A percentile compares a stretch with the other conserved stretches of the same genome.
These are phyloP conservation scores for Candida palmyrensis DNA, from an alignment of 805 yeast species.

Conservation along the genomic window DNA sequence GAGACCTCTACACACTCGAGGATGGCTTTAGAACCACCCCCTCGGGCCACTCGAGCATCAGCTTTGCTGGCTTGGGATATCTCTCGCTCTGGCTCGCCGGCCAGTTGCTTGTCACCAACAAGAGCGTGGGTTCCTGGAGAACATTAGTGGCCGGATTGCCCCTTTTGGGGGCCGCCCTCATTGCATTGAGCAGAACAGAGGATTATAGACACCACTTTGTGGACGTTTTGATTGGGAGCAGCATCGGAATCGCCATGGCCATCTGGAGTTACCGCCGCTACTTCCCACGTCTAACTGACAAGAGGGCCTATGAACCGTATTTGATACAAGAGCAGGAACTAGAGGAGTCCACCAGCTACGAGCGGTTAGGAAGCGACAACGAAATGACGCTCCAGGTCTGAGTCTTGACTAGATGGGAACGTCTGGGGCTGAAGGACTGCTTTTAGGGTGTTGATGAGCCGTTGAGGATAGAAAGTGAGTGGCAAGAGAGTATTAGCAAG, in stretches of 20 bases:
- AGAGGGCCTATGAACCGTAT: conserved; percentile 37
- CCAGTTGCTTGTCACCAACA: conserved; percentile 46
- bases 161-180: conserved; percentile 59
- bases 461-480: too few relatives aligned
- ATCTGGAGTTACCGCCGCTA: conserved; percentile 50
- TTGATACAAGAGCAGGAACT: conserved; percentile 12
- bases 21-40: conserved; percentile 85
- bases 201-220: conserved; percentile 93
- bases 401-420: too few relatives aligned
- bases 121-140: conserved; percentile 60
- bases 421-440: too few relatives aligned
- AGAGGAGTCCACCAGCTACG: conserved; percentile 8
- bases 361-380: conserved; percentile 1
- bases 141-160: conserved; percentile 51
- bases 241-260: conserved; percentile 61
- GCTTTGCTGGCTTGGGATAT: conserved; percentile 66
- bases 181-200: conserved; percentile 82
- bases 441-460: too few relatives aligned
- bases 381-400: too few relatives aligned
- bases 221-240: conserved; percentile 72
- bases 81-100: conserved; percentile 63
- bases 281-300: conserved; percentile 38
- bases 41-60: conserved; percentile 71
- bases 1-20: conserved; percentile 34
- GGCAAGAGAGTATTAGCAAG: too few relatives aligned